A percentile compares a stretch with the other conserved stretches of the same genome.
Evolutionary conservation across 2,329 filamentous ascomycete genomes (phyloP).

Genomic region (Rasamsonia emersonii): DNA sequence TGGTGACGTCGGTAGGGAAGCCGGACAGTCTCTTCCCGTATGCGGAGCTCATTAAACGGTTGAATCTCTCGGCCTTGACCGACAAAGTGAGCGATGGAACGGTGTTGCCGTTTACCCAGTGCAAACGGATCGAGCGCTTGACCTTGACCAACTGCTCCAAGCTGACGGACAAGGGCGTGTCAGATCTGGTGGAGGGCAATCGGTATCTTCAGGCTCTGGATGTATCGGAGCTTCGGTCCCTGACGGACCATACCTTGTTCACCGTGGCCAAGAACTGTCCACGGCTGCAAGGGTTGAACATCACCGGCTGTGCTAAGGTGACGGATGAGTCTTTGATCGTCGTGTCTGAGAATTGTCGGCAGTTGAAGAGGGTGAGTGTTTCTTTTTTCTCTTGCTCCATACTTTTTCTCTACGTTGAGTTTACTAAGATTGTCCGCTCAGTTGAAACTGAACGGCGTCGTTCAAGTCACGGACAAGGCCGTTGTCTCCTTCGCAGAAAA

Average conservation of each 20-base stretch:
- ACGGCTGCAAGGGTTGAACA: constrained; percentile 83
- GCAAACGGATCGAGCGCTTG: constrained; percentile 84
- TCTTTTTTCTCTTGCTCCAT: background rate
- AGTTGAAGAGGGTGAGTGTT: constrained; percentile 67
- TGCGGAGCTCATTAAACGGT: constrained; percentile 77
- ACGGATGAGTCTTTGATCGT: constrained; percentile 77
- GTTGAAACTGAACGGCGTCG: constrained; percentile 90
- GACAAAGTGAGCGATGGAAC: constrained; percentile 80
- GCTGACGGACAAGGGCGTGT: constrained; percentile 76
- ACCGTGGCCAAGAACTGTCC: constrained; percentile 73
- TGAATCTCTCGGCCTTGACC: constrained; percentile 77
- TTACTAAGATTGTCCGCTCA: no score
- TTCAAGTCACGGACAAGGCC: constrained; percentile 72
- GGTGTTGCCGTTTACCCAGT: constrained; percentile 68
- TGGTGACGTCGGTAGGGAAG: constrained; percentile 68
- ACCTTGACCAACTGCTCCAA: constrained; percentile 84
- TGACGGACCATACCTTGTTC: constrained; percentile 73
- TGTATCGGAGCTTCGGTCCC: constrained; percentile 69
- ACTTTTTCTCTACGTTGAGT: constrained; percentile 1
- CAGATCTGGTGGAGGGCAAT: constrained; percentile 70
- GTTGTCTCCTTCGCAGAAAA: constrained; percentile 78
- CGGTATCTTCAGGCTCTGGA: constrained; percentile 78
- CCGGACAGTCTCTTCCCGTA: constrained; percentile 79
- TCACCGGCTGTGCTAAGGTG: constrained; percentile 75
- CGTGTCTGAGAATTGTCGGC: constrained; percentile 73